Base-by-base conservation (phyloP, 495 filamentous ascomycete species). In the Talaromyces ruber region DNA sequence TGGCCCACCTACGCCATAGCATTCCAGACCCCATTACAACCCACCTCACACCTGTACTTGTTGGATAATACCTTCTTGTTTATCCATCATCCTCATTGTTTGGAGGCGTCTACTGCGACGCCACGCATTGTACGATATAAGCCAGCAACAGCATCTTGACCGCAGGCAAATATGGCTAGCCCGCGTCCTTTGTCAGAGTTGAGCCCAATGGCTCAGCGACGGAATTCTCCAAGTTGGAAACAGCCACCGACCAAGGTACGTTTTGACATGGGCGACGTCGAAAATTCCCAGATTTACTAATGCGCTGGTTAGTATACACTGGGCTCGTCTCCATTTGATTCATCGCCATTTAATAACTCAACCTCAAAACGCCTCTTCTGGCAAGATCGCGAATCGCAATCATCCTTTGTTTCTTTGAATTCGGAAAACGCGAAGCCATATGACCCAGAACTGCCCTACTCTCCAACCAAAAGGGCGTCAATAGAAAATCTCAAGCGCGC, bases 401-500 rank as follows among this genome's bases (percentile, higher is more conserved):
- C 85, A 34, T 82, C 84, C 1, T 85, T 81, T 66, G 82, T 85
- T 30, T 63, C 54, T 6, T 83, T 82, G 64, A 83, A 79, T 62
- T 73, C 79, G 6, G 91, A 96, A 70, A 95, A 95, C 76, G 71
- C 70, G 32, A 77, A 70, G 30, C 75, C 84, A 8, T 85, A 85
- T 70, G 83, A 81, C 53, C 79, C 83, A 70, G 74, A 85, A 77
- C 54, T 75, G 68, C 85, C 88, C 11, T 85, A 84, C 18, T 86
- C 86, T 22, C 86, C 88, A 1, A 79, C 82, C 0, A 88, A 89
- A 68, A 88, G 93, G 64, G 87, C 91, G 5, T 97, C 93, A 11
- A 87, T 98, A 61, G 94, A 98, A 74, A 91, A 92, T 56, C 75
- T 98, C 61, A 95, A 97, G 77, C 88, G 88, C 65, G 92, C 89